These are phyloP conservation scores for Spergularia marina DNA, from an alignment of 148 eudicot genomes.

Conservation along the genomic window DNA sequence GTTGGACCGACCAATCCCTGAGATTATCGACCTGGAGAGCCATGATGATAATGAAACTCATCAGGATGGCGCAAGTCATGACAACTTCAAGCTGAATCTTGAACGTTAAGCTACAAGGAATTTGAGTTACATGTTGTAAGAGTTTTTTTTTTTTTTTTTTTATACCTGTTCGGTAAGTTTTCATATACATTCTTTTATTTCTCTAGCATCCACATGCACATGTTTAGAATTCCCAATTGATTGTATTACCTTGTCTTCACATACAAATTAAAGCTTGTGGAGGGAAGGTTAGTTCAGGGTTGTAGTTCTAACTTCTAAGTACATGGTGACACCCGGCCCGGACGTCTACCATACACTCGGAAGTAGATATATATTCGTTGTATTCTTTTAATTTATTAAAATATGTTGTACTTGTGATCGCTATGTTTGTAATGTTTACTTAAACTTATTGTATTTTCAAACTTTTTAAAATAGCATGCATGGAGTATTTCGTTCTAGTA, in stretches of 20 bases:
- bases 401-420: too few species aligned
- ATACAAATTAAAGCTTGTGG: neutral
- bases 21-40: constrained; percentile 20
- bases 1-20: constrained; percentile 31
- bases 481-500: too few species aligned
- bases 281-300: too few species aligned
- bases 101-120: constrained; percentile 10
- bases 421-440: too few species aligned
- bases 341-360: too few species aligned
- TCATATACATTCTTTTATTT: neutral
- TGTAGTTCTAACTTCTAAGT: neutral
- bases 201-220: neutral
- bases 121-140: neutral
- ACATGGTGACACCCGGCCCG: neutral
- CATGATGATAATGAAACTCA: neutral
- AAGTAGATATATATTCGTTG: too few species aligned
- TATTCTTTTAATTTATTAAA: too few species aligned
- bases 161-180: too few species aligned
- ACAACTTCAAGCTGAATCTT: constrained; percentile 14
- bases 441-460: too few species aligned
- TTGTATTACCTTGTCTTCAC: neutral
- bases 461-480: too few species aligned
- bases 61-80: neutral
- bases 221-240: neutral
- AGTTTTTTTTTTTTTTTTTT: neutral